Evolutionary conservation across 2,329 filamentous ascomycete species (phyloP), one percentile per base, ranked within the genome.

Genomic region (Trichophyton mentagrophytes): DNA sequence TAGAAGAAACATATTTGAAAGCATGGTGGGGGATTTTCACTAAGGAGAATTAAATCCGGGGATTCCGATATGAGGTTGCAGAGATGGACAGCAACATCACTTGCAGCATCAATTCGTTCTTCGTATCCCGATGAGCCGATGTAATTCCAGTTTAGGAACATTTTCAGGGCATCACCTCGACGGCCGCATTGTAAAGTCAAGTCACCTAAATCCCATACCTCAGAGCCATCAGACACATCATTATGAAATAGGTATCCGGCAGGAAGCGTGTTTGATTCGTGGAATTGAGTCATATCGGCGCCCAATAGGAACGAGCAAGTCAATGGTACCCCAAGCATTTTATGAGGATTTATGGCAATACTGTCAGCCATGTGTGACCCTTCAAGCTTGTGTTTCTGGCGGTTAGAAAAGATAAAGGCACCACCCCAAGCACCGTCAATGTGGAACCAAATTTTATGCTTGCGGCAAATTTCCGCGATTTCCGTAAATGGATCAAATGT

Each of bases 1-100:
- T 88, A 90, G 72, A 96, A 96, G 73, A 97, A 97, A 77, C 92
- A 96, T 22, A 97, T 88, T 75, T 97, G 93, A 70, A 96, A 77
- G 74, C 92, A 97, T 0, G 89, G 89, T 55, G 91, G 86, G 27
- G 90, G 88, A 67, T 88, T 86, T 61, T 83, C 79, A 9, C 85
- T 88, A 2, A 96, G 82, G 15, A 95, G 78, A 17, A 82, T 76
- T 66, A 97, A 87, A 66, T 88, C 77, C 0, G 75, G 70, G 47
- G 79, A 78, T 13, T 75, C 55, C 3, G 77, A 73, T 1, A 96
- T 70, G 0, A 85, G 72, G 0, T 69, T 70, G 0, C 86, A 83
- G n/a, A 97, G 78, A 66, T 89, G 80, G 3, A 79, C 77, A 0
- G 90, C 90, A 63, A 84, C 80, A 8, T 79, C 80, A 69, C 92